phyloP scores from a whole-genome alignment of 2,329 filamentous ascomycete genomes.

The Monilinia fructigena region DNA sequence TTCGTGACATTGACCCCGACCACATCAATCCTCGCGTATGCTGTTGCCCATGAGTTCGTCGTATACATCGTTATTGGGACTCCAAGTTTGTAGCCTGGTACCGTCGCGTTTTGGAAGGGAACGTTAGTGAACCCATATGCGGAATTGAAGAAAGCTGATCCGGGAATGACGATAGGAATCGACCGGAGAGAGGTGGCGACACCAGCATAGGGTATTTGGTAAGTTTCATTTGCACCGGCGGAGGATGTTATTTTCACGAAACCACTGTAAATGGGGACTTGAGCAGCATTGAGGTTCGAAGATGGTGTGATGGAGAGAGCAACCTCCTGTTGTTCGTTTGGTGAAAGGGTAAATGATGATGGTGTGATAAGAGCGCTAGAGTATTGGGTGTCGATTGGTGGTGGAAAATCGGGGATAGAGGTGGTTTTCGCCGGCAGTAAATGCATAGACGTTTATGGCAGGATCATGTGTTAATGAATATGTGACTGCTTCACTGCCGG shows the following conservation, averaged over 20 bases:
- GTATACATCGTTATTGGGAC: not conserved
- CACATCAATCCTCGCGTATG: not conserved
- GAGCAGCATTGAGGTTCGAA: not conserved
- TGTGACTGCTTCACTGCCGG: slow-evolving; percentile 1
- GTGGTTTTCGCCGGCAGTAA: not conserved
- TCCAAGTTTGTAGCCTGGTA: not conserved
- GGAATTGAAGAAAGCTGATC: not conserved
- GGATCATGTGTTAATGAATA: slow-evolving; percentile 10
- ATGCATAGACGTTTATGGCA: slow-evolving; percentile 17
- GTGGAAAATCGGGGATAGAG: not conserved
- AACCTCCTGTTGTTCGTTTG: not conserved
- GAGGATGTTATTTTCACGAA: not conserved
- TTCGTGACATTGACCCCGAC: not conserved
- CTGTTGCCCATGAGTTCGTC: not conserved
- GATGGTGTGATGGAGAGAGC: not conserved
- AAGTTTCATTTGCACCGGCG: not conserved
- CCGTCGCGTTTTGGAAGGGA: not conserved
- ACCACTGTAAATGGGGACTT: not conserved
- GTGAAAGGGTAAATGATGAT: not conserved
- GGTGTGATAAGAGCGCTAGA: not conserved
- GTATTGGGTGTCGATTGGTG: not conserved
- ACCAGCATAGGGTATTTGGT: not conserved
- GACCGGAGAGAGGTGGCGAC: not conserved
- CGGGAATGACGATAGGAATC: not conserved
- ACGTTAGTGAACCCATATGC: not conserved